Conservation (phyloP, 352 stramenopile genomes). For the Phytopythium aichiense region DNA sequence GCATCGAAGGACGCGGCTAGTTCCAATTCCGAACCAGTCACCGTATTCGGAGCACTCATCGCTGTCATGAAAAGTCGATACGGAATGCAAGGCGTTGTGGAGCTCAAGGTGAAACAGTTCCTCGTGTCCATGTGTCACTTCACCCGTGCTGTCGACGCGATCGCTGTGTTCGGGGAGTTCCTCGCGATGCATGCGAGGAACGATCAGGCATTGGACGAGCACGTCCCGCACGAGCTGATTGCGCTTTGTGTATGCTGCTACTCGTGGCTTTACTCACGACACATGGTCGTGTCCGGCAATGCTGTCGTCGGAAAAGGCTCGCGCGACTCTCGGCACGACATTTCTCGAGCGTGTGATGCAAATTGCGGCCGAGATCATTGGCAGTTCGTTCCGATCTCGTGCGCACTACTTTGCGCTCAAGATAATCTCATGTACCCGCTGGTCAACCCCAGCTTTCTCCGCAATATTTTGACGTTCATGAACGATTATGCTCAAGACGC, state of each 20-base stretch:
- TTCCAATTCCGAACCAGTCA: constrained; percentile 10
- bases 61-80: constrained; percentile 44
- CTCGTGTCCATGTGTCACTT: constrained; percentile 58
- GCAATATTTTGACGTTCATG: constrained; percentile 48
- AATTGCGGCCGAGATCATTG: constrained; percentile 30
- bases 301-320: constrained; percentile 4
- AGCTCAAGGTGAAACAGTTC: constrained; percentile 63
- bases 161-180: constrained; percentile 70
- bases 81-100: constrained; percentile 42
- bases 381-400: constrained; percentile 53
- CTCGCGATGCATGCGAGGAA: constrained; percentile 36
- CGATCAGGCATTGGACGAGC: constrained; percentile 17
- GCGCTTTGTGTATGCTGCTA: constrained; percentile 53
- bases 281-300: constrained; percentile 55
- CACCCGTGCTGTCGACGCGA: constrained; percentile 40
- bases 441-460: constrained; percentile 54
- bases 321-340: not conserved
- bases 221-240: constrained; percentile 42
- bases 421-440: constrained; percentile 71
- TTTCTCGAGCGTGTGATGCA: not conserved
- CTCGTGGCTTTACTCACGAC: constrained; percentile 53
- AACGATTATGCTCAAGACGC: constrained; percentile 43
- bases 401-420: constrained; percentile 57
- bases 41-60: constrained; percentile 41
- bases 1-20: constrained; percentile 1